Evolutionary conservation across 345 rosid species (phyloP), one percentile per base, ranked within the genome.

Genomic region (Dipteronia dyeriana): DNA sequence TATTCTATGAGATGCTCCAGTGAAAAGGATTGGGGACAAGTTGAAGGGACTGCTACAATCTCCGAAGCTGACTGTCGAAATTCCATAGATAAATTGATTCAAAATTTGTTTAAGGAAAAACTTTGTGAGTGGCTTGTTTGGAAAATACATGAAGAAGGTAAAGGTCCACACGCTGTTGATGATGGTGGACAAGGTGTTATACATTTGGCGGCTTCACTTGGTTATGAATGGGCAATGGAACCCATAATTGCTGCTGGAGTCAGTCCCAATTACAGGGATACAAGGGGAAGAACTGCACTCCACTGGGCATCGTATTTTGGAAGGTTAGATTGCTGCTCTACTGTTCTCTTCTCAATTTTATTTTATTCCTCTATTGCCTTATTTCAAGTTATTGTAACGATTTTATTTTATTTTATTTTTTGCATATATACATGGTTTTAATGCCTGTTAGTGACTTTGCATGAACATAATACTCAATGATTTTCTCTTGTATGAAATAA

Each of bases 271-370:
- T 91, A 84, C 75, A 83, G 94, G 68, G 94, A 91, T 83, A 78
- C 82, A 47, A 76, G 22, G 68, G 94, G 94, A 66, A 85, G 89
- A 77, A 87, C 94, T 20, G 92, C 82, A 1, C 86, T 91, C 74
- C 94, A 91, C 70, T 91, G 92, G 94, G 92, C 94, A 57, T 84
- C 94, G 19, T 85, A 85, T 70, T 87, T 81, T 84, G 94, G 92
- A 74, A 89, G 92, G 94, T 89, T 38, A 81, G 84, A 41, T 29
- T 34, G 41, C 70, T 76, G 38, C 62, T 41, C 16, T 62, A 23
- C 49, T 45, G 14, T 49, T 60, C 12, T 7, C 34, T 56, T 76
- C 51, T 9, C 17, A 73, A 5, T 14, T 73, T 43, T 73, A 73
- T 7, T 39, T 41, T 73, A 13, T 14, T 16, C 38, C 34, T 9